phyloP scores from a whole-genome alignment of 2,329 filamentous ascomycete genomes.

The Arachnomyces sp. region DNA sequence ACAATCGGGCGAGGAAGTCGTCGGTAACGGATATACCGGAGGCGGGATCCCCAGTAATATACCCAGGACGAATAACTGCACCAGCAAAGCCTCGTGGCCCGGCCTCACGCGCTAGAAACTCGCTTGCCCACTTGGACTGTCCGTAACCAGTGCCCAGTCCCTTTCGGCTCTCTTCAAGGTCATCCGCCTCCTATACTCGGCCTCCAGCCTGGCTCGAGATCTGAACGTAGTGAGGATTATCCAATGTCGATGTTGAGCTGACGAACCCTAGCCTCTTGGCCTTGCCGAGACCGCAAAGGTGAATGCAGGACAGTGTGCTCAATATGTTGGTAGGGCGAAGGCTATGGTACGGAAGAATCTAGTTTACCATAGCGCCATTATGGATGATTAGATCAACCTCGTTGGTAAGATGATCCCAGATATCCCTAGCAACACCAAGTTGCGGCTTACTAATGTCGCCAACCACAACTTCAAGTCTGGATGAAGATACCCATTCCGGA shows the following conservation, averaged over 20 bases:
- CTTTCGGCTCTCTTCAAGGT: constrained; percentile 65
- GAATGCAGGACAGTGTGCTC: constrained; percentile 68
- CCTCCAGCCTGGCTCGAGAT: constrained; percentile 58
- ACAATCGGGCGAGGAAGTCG: constrained; percentile 80
- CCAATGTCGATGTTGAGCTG: constrained; percentile 72
- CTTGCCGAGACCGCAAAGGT: constrained; percentile 67
- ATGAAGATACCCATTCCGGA: constrained; percentile 51
- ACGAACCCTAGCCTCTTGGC: constrained; percentile 77
- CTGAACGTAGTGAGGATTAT: constrained; percentile 71
- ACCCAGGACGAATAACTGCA: constrained; percentile 73
- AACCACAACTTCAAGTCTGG: constrained; percentile 58
- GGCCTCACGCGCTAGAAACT: constrained; percentile 68
- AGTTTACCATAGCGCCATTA: constrained; percentile 73
- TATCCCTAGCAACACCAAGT: constrained; percentile 61
- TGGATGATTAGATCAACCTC: constrained; percentile 69
- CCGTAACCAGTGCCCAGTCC: constrained; percentile 84
- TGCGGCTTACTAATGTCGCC: constrained; percentile 67
- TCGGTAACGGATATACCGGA: constrained; percentile 70
- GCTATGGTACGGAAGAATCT: constrained; percentile 71
- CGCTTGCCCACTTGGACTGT: constrained; percentile 78
- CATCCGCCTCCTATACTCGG: constrained; percentile 66
- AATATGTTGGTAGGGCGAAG: constrained; percentile 69
- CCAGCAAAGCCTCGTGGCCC: constrained; percentile 68
- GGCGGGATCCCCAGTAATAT: constrained; percentile 66
- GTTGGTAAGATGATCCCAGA: constrained; percentile 59